Evolutionary conservation across 768 basidiomycete genomes (phyloP).

Genomic region (Cyclocybe aegerita): DNA sequence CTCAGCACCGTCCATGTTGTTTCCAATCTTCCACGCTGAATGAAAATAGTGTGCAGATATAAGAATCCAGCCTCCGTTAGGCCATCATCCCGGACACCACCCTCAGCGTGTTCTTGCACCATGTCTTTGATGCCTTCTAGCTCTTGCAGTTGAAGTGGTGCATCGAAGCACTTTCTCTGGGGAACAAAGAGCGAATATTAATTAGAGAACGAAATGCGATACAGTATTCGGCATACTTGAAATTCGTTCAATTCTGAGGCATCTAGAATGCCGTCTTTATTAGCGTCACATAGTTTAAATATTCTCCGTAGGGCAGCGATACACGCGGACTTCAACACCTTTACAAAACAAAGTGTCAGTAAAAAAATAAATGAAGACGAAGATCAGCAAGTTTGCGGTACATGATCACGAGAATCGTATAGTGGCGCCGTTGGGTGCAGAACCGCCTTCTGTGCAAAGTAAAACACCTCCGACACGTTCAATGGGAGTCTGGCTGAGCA

Average conservation of each 20-base stretch:
- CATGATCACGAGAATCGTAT: slow-evolving; percentile 95
- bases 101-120: slow-evolving; percentile 77
- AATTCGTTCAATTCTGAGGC: slow-evolving; percentile 94
- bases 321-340: slow-evolving; percentile 94
- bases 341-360: slow-evolving; percentile 6
- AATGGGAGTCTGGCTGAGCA: slow-evolving; percentile 89
- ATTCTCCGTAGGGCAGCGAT: slow-evolving; percentile 85
- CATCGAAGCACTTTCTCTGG: slow-evolving; percentile 93
- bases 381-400: slow-evolving; percentile 31
- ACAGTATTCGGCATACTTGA: slow-evolving; percentile 58
- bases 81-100: slow-evolving; percentile 73
- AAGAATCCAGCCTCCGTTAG: slow-evolving; percentile 93
- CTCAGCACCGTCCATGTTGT: slow-evolving; percentile 97
- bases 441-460: slow-evolving; percentile 98
- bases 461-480: slow-evolving; percentile 97
- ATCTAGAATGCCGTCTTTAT: slow-evolving; percentile 93
- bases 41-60: slow-evolving; percentile 94
- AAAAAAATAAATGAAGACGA: slow-evolving; percentile 1
- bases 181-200: slow-evolving; percentile 1
- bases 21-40: slow-evolving; percentile 91
- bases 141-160: slow-evolving; percentile 89
- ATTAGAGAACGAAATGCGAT: not conserved
- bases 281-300: slow-evolving; percentile 93
- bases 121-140: slow-evolving; percentile 95
- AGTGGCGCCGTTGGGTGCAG: slow-evolving; percentile 95